These are phyloP conservation scores for Naegleria gruberi DNA, from an alignment of 208 protist species.

Conservation along the genomic window DNA sequence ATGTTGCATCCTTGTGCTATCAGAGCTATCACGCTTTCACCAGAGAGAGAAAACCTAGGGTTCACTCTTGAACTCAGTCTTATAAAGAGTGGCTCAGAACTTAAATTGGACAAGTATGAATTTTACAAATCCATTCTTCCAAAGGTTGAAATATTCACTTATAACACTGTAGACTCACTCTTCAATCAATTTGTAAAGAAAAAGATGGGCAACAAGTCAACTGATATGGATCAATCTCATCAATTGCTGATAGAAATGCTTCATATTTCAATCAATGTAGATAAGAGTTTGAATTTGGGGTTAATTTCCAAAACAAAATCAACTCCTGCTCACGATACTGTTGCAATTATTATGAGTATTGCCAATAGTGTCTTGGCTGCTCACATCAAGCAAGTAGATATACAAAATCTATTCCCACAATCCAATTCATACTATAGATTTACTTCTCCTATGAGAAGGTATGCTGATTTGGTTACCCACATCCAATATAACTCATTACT, in stretches of 20 bases:
- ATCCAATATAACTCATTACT: not conserved
- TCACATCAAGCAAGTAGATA: not conserved
- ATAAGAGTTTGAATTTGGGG: not conserved
- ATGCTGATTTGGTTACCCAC: not conserved
- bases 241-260: not conserved
- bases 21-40: not conserved
- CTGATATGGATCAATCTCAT: not conserved
- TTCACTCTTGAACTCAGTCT: not conserved
- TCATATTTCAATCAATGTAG: not conserved
- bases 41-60: not conserved
- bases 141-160: not conserved
- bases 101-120: not conserved
- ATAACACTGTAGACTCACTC: not conserved
- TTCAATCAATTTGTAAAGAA: not conserved
- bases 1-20: not conserved
- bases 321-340: not conserved
- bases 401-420: not conserved
- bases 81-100: not conserved
- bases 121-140: not conserved
- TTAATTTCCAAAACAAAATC: not conserved
- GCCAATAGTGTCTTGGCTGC: not conserved
- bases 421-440: not conserved
- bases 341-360: not conserved
- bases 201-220: not conserved
- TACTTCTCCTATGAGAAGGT: not conserved